A percentile compares a stretch with the other conserved stretches of the same genome.
These are phyloP conservation scores for Boletellus emodensis DNA, from an alignment of 768 basidiomycete genomes.

Conservation along the genomic window DNA sequence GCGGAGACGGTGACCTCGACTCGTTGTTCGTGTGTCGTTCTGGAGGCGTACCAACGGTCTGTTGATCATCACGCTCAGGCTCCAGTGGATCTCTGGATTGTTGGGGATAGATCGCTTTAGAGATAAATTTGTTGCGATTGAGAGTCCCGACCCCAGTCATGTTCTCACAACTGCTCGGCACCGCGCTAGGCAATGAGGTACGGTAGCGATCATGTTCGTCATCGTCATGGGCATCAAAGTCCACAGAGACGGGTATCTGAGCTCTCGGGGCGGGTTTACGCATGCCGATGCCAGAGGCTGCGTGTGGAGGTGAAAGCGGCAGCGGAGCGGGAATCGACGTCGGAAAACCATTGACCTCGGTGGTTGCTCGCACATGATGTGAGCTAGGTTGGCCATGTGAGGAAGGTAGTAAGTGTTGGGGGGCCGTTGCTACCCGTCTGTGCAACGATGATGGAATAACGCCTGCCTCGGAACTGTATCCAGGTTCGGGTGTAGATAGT, in stretches of 20 bases:
- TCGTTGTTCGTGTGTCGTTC: conserved; percentile 14
- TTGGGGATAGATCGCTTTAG: conserved; percentile 16
- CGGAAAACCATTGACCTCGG: conserved; percentile 28
- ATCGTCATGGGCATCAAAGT: conserved; percentile 35
- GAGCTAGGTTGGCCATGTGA: conserved; percentile 12
- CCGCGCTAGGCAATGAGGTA: conserved; percentile 49
- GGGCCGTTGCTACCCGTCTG: conserved; percentile 27
- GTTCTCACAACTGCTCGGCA: conserved; percentile 49
- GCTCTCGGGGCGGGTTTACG: conserved; percentile 64
- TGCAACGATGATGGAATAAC: conserved; percentile 28
- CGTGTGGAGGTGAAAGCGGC: conserved; percentile 21
- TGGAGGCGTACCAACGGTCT: conserved; percentile 10
- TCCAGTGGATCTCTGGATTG: conserved; percentile 9
- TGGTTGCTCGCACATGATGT: conserved; percentile 34
- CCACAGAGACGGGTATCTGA: conserved; percentile 58
- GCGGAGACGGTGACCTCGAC: conserved; percentile 26
- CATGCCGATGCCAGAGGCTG: conserved; percentile 37
- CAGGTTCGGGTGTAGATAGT: conserved; percentile 30
- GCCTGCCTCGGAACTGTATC: conserved; percentile 19
- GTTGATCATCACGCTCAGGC: conserved; percentile 16
- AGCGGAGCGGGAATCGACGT: conserved; percentile 14
- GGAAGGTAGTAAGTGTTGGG: conserved; percentile 25
- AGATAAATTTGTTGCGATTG: conserved; percentile 23
- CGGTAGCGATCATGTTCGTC: conserved; percentile 35
- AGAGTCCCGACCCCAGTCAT: conserved; percentile 64